These are phyloP conservation scores for Lentinula sp. DNA, from an alignment of 768 basidiomycete genomes.

Conservation along the genomic window DNA sequence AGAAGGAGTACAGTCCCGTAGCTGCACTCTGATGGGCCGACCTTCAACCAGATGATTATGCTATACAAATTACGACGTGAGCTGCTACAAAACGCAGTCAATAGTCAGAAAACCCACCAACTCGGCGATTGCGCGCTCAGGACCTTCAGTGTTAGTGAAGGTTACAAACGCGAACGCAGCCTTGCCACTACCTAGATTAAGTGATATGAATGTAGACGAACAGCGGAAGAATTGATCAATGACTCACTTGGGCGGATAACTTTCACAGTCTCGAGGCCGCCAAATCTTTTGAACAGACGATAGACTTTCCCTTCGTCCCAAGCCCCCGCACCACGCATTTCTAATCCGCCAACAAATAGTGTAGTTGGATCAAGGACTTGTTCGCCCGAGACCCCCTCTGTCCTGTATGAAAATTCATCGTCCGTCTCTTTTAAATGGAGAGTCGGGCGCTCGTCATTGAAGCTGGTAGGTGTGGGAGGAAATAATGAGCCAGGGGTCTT, in stretches of 20 bases:
- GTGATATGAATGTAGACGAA: neutral
- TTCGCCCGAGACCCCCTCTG: conserved; percentile 13
- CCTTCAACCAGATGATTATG: conserved; percentile 67
- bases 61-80: conserved; percentile 28
- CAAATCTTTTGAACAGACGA: conserved; percentile 57
- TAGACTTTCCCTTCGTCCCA: conserved; percentile 67
- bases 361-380: conserved; percentile 58
- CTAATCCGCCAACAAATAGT: conserved; percentile 74
- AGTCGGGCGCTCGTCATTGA: conserved; percentile 19
- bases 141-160: conserved; percentile 56
- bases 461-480: conserved; percentile 43
- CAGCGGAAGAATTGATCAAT: neutral
- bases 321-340: conserved; percentile 51
- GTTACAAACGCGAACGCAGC: conserved; percentile 79
- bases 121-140: conserved; percentile 59
- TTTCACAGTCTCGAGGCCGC: conserved; percentile 58
- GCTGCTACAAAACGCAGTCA: neutral
- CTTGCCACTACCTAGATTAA: conserved; percentile 45
- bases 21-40: conserved; percentile 68
- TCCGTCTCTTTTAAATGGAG: neutral
- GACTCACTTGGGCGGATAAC: conserved; percentile 59
- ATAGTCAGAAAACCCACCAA: conserved; percentile 37
- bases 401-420: neutral
- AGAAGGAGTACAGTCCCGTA: conserved; percentile 62
- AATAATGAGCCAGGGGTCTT: conserved; percentile 42